A percentile compares a stretch with the other conserved stretches of the same genome.
Conservation (phyloP, 306 rosid genomes). For the Quercus dentata region DNA sequence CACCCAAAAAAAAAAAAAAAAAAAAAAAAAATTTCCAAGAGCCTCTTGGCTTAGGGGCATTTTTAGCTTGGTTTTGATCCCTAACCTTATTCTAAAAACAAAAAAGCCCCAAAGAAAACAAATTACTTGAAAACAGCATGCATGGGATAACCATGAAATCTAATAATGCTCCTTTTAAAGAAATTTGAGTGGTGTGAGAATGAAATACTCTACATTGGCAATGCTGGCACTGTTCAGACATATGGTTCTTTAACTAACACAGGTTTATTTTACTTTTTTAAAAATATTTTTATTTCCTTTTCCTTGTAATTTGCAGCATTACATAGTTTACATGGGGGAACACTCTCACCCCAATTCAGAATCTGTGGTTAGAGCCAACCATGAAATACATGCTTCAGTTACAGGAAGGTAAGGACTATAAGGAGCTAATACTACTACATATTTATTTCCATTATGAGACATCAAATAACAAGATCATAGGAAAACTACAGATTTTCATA, state of each 20-base stretch:
- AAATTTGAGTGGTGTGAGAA: neutral
- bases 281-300: neutral
- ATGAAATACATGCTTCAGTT: conserved; percentile 56
- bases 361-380: conserved; percentile 56
- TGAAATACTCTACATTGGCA: neutral
- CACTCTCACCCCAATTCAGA: conserved; percentile 60
- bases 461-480: no score
- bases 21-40: no score
- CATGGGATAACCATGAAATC: neutral
- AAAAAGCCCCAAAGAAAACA: neutral
- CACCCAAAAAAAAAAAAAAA: no score
- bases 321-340: conserved; percentile 68
- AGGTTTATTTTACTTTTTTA: neutral
- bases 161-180: neutral
- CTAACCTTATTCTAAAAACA: neutral
- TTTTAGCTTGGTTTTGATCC: no score
- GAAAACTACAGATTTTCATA: neutral
- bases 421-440: neutral
- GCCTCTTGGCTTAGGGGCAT: no score
- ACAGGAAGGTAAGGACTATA: conserved; percentile 43
- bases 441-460: neutral
- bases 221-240: neutral
- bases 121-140: neutral
- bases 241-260: neutral
- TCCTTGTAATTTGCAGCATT: conserved; percentile 39